Evolutionary conservation across 345 rosid genomes (phyloP), one percentile per base, ranked within the genome.

Genomic region (Pseudoturritis turrita): DNA sequence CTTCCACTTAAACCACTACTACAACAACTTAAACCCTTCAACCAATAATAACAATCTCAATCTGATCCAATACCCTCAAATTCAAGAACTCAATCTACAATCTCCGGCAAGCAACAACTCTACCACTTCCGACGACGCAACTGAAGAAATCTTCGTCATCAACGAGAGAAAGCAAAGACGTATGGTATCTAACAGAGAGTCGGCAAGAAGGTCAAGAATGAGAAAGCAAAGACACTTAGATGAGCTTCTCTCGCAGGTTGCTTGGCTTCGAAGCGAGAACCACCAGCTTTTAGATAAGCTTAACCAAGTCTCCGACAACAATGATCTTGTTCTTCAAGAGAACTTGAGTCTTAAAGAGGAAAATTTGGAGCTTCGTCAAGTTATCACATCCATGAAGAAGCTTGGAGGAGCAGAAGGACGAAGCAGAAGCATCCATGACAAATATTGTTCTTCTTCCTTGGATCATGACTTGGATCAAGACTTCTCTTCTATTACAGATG

Each of bases 221-320:
- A 88, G 98, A 60, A 93, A 90, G 81, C 98, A 90, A 81, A 86
- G 88, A 78, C 98, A 94, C 82, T 80, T 94, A 10, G 98, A 94
- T 39, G 98, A 94, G 87, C 95, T 94, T 25, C 85, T 90, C 81
- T 84, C 98, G 0, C 97, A 90, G 73, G 91, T 94, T 18, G 72
- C 90, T 49, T 85, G 92, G 94, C 92, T 94, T 62, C 69, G 97
- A 51, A 89, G 82, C 36, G 97, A 94, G 82, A 94, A 90, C 50
- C 91, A 84, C 49, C 95, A 84, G 78, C 92, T 94, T 21, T 29
- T 85, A 18, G 91, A 89, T 29, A 87, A 88, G 79, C 83, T 94
- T 72, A 90, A 85, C 88, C 81, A 80, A 62, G 81, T 79, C 7
- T 78, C 98, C 0, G 89, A 86, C 53, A 59, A 62, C 74, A 89